Percentiles rank a stretch among this genome's conserved stretches.
These are phyloP conservation scores for Diaporthe sp. DNA, from an alignment of 2,329 filamentous ascomycete species.

Conservation along the genomic window DNA sequence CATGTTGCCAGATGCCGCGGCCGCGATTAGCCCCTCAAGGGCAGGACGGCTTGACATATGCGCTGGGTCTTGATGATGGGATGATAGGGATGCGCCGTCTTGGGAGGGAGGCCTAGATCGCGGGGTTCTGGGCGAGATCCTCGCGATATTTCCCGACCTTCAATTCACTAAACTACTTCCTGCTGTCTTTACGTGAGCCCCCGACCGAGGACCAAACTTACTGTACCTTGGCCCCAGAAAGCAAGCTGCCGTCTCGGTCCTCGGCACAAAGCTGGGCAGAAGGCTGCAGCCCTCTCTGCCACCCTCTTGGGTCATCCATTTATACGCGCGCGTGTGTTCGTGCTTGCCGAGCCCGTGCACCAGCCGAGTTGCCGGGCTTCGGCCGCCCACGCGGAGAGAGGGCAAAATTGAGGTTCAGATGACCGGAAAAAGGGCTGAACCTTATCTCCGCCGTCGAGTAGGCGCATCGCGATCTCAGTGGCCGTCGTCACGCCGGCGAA, in stretches of 20 bases:
- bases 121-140: neutral
- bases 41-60: neutral
- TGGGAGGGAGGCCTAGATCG: neutral
- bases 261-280: slow-evolving; percentile 20
- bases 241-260: slow-evolving; percentile 4
- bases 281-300: neutral
- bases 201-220: too few relatives aligned
- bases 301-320: neutral
- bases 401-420: slow-evolving; percentile 1
- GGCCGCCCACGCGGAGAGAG: neutral
- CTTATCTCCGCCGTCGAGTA: neutral
- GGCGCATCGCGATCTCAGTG: slow-evolving; percentile 1
- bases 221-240: too few relatives aligned
- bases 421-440: slow-evolving; percentile 27
- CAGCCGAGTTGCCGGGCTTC: slow-evolving; percentile 26
- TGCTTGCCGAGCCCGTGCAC: slow-evolving; percentile 11
- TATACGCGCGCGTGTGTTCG: slow-evolving; percentile 7
- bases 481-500: neutral
- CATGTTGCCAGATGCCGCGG: slow-evolving; percentile 1
- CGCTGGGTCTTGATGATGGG: neutral
- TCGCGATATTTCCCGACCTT: slow-evolving; percentile 21
- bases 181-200: neutral
- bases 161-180: too few relatives aligned
- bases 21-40: neutral
- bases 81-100: neutral